phyloP scores from a whole-genome alignment of 768 basidiomycete genomes.

The Lepiota brunneoincarnata region DNA sequence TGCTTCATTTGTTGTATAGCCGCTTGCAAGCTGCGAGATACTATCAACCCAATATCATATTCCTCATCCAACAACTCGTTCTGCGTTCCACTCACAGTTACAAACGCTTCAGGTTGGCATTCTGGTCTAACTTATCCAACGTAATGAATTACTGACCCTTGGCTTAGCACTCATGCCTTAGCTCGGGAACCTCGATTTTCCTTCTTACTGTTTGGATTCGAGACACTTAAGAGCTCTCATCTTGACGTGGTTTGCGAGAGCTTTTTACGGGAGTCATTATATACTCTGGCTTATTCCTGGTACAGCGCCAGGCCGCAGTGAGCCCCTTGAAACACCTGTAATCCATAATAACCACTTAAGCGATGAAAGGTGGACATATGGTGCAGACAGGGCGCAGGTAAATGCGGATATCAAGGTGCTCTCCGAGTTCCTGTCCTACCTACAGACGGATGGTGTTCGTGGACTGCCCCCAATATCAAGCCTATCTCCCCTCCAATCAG shows the following conservation, averaged over 20 bases:
- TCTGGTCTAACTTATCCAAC: neutral
- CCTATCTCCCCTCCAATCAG: slow-evolving; percentile 49
- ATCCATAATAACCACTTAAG: slow-evolving; percentile 7
- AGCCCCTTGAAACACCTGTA: slow-evolving; percentile 24
- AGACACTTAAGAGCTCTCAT: slow-evolving; percentile 83
- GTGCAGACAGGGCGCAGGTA: slow-evolving; percentile 89
- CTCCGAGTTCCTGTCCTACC: slow-evolving; percentile 75
- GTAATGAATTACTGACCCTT: slow-evolving; percentile 1
- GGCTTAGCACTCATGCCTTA: slow-evolving; percentile 79
- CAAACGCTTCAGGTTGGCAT: slow-evolving; percentile 69
- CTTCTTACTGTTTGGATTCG: slow-evolving; percentile 90
- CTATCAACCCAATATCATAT: slow-evolving; percentile 78
- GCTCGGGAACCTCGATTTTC: slow-evolving; percentile 90
- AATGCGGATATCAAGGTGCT: slow-evolving; percentile 86
- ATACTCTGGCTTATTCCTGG: slow-evolving; percentile 84
- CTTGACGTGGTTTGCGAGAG: slow-evolving; percentile 83
- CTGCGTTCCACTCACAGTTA: slow-evolving; percentile 74
- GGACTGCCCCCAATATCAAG: slow-evolving; percentile 60
- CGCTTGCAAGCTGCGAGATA: slow-evolving; percentile 93
- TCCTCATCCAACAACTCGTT: slow-evolving; percentile 81
- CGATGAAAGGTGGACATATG: slow-evolving; percentile 85
- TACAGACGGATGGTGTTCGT: slow-evolving; percentile 72
- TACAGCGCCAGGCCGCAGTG: slow-evolving; percentile 93
- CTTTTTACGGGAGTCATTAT: slow-evolving; percentile 70
- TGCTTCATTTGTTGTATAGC: slow-evolving; percentile 87